phyloP scores from a whole-genome alignment of 371 early-diverging fungal genomes.

The Syncephalastrum monosporum region DNA sequence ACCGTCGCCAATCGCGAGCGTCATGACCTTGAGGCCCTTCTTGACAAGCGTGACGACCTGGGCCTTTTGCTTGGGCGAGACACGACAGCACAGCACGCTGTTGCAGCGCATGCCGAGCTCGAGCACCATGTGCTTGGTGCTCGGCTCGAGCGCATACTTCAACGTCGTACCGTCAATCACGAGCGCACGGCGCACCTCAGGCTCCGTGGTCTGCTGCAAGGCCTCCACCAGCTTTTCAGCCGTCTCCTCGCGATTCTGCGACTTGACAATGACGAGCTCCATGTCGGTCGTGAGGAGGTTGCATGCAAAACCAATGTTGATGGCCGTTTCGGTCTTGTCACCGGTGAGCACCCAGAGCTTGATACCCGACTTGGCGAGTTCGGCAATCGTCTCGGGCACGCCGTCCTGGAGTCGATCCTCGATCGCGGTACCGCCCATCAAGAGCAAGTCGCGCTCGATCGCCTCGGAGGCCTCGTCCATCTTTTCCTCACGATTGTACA shows the following conservation, averaged over 20 bases:
- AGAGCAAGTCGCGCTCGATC: constrained; percentile 69
- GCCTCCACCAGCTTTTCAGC: constrained; percentile 43
- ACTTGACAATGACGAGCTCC: constrained; percentile 68
- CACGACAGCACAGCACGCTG: constrained; percentile 85
- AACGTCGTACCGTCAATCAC: constrained; percentile 92
- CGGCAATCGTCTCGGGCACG: constrained; percentile 91
- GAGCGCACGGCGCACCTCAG: constrained; percentile 53
- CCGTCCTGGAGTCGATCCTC: constrained; percentile 93
- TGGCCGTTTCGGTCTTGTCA: constrained; percentile 98
- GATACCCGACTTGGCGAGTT: constrained; percentile 88
- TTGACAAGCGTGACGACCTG: constrained; percentile 66
- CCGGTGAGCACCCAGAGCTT: constrained; percentile 98
- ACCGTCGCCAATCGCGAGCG: constrained; percentile 87
- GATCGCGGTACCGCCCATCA: constrained; percentile 89
- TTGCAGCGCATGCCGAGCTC: constrained; percentile 67
- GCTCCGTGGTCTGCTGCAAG: constrained; percentile 10
- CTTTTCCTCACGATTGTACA: constrained; percentile 77
- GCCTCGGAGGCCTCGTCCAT: constrained; percentile 80
- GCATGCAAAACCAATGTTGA: constrained; percentile 92
- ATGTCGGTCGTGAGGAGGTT: constrained; percentile 65
- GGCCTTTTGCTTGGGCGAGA: constrained; percentile 89
- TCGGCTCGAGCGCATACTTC: constrained; percentile 70
- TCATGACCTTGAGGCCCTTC: constrained; percentile 68
- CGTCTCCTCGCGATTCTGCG: constrained; percentile 58
- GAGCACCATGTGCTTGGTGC: constrained; percentile 56